Evolutionary conservation across 164 flowering plant genomes (phyloP).

Genomic region (Annona cherimola): DNA sequence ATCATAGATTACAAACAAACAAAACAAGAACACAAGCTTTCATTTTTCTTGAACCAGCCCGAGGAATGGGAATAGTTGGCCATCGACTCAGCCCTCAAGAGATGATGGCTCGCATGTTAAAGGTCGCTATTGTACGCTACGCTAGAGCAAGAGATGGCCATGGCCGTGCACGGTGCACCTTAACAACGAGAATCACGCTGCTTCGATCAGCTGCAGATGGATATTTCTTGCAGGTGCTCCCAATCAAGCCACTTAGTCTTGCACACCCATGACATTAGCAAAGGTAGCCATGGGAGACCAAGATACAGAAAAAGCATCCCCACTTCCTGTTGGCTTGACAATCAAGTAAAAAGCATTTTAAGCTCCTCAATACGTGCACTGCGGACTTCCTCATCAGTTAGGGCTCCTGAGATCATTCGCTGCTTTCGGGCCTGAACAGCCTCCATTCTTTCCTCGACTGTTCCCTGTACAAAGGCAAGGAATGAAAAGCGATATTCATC

Average conservation of each 20-base stretch:
- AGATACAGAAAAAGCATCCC: not conserved
- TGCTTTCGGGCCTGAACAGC: slow-evolving; percentile 98
- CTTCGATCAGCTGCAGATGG: not conserved
- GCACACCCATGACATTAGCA: not conserved
- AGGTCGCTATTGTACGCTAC: not conserved
- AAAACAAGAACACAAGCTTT: not conserved
- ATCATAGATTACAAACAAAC: too few relatives aligned
- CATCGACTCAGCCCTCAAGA: not conserved
- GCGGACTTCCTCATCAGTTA: slow-evolving; percentile 96
- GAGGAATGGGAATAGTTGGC: not conserved
- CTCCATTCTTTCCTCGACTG: slow-evolving; percentile 97
- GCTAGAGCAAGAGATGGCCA: not conserved
- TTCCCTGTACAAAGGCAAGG: slow-evolving; percentile 45
- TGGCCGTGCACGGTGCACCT: not conserved
- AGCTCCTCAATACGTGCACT: slow-evolving; percentile 86
- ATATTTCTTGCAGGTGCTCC: not conserved
- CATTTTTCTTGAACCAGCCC: not conserved
- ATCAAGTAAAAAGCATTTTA: slow-evolving; percentile 84
- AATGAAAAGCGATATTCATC: too few relatives aligned
- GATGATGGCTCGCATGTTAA: not conserved
- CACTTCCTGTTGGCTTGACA: not conserved
- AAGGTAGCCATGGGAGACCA: not conserved
- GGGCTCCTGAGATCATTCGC: slow-evolving; percentile 88
- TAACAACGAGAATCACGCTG: not conserved
- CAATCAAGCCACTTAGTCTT: not conserved